Evolutionary conservation across 2,329 filamentous ascomycete genomes (phyloP), one percentile per base, ranked within the genome.

Genomic region (Cladosporium austrohemisphaericum): DNA sequence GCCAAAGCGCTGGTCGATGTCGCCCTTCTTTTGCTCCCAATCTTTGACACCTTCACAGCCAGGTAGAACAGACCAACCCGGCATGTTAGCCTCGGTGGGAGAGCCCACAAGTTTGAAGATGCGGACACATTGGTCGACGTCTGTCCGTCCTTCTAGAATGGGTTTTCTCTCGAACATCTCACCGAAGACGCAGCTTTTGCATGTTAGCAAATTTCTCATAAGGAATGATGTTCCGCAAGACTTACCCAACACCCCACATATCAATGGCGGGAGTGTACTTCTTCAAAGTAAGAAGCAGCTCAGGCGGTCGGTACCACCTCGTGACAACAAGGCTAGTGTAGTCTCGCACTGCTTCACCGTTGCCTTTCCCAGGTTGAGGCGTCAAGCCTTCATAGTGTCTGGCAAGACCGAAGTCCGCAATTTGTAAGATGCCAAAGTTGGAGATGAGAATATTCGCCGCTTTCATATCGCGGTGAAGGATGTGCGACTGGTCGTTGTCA

Each of bases 241-340:
- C 82, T 73, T 25, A 46, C 86, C 92, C 93, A 58, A 96, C 92
- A 60, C 93, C 93, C 93, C 93, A 98, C 71, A 98, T 83, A 68
- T 98, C 93, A 61, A 98, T 96, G 8, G 93, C 91, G 11, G 91
- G 89, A n/a, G 93, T 98, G 69, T 98, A 98, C 57, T 83, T 83
- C 60, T 90, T 84, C 25, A 98, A 76, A 56, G 92, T 86, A 41
- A 98, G 77, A 25, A 98, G 75, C 31, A 98, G 76, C 76, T 98
- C 93, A 0, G 93, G 93, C 26, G 93, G 93, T 19, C 93, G 79
- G 67, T 98, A 98, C 93, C 93, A 98, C 62, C 93, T 77, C 13
- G 93, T 98, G 9, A 98, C 93, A 14, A 98, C 93, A 11, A 97
- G 75, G n/a, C 87, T 90, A 4, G 93, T 98, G 70, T 98, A 98